phyloP scores from a whole-genome alignment of 129 eudicot species.

The Chrysanthemum seticuspe region DNA sequence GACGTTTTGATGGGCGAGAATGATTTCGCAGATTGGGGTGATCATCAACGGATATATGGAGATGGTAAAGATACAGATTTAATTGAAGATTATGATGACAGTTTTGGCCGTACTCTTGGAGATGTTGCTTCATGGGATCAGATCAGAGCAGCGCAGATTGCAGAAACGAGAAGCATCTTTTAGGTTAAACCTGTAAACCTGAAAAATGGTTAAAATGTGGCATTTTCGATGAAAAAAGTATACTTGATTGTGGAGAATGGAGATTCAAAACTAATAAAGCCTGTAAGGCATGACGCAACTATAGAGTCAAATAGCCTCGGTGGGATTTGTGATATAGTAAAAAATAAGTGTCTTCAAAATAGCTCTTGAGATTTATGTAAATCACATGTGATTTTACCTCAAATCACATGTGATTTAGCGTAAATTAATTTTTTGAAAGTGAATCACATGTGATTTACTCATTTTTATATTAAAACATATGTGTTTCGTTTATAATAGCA shows the following conservation, averaged over 20 bases:
- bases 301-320: constrained; percentile 70
- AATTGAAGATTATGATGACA: constrained; percentile 86
- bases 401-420: too few relatives aligned
- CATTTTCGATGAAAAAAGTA: constrained; percentile 65
- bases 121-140: constrained; percentile 91
- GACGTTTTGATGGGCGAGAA: constrained; percentile 13
- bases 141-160: constrained; percentile 62
- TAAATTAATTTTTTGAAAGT: too few relatives aligned
- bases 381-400: too few relatives aligned
- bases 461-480: too few relatives aligned
- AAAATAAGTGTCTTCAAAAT: too few relatives aligned
- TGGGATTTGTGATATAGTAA: too few relatives aligned
- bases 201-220: constrained; percentile 80
- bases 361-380: too few relatives aligned
- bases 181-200: constrained; percentile 66
- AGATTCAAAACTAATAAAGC: constrained; percentile 62
- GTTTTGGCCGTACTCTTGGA: constrained; percentile 81
- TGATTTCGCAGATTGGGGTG: constrained; percentile 81
- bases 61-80: constrained; percentile 60
- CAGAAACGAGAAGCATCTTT: constrained; percentile 66
- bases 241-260: constrained; percentile 61
- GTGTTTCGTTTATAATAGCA: too few relatives aligned
- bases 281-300: constrained; percentile 62
- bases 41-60: too few relatives aligned
- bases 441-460: too few relatives aligned